Conservation (phyloP, 2,329 filamentous ascomycete species). For the Pseudogymnoascus sp. region DNA sequence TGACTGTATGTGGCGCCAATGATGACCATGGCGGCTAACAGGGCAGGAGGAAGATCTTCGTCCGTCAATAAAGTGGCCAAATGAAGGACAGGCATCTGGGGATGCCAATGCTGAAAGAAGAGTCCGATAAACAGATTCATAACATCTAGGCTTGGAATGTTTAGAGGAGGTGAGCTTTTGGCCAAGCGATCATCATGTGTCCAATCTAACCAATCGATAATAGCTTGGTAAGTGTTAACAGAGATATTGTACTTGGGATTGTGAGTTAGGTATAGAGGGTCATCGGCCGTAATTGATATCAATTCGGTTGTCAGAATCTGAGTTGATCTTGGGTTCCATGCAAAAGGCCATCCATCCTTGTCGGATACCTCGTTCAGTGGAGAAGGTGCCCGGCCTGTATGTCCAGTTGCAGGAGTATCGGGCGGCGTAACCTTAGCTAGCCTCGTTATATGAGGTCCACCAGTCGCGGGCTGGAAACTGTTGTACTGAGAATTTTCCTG, state of each 20-base stretch:
- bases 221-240: slow-evolving; percentile 14
- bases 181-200: neutral
- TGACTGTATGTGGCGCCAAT: slow-evolving; percentile 20
- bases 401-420: neutral
- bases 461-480: neutral
- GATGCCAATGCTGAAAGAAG: slow-evolving; percentile 21
- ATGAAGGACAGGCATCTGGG: slow-evolving; percentile 22
- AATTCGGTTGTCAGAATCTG: slow-evolving; percentile 16
- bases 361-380: slow-evolving; percentile 17
- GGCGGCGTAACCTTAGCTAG: neutral
- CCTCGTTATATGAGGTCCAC: neutral
- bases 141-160: slow-evolving; percentile 16
- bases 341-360: slow-evolving; percentile 21
- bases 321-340: slow-evolving; percentile 17
- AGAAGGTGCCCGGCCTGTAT: slow-evolving; percentile 13
- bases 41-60: slow-evolving; percentile 18
- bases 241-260: slow-evolving; percentile 19
- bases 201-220: slow-evolving; percentile 6
- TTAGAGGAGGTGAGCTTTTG: neutral
- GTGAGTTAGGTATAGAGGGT: slow-evolving; percentile 16
- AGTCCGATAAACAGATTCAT: slow-evolving; percentile 21
- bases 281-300: slow-evolving; percentile 14
- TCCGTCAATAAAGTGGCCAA: slow-evolving; percentile 20
- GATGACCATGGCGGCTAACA: slow-evolving; percentile 19
- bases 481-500: neutral